Evolutionary conservation across 805 yeast species (phyloP).

Genomic region (Yarrowia deformans): DNA sequence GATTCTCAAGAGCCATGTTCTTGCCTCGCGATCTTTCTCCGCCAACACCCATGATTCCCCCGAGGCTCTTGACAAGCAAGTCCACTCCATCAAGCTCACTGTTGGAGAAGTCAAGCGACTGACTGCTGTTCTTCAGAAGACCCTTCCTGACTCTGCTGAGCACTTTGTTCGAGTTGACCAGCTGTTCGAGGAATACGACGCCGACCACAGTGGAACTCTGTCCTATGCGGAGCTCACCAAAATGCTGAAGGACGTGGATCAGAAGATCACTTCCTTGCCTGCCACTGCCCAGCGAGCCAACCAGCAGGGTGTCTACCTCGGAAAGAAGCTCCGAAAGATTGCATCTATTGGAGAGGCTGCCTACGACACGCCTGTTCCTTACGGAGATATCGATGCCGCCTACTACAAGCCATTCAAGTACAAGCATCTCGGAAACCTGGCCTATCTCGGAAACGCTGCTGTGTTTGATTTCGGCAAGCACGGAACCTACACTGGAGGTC

Average conservation of each 20-base stretch:
- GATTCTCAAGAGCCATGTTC: slow-evolving; percentile 53
- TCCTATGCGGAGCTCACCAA: slow-evolving; percentile 60
- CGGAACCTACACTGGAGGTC: slow-evolving; percentile 67
- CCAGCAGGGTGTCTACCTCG: slow-evolving; percentile 73
- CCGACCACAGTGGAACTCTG: slow-evolving; percentile 57
- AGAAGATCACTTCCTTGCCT: slow-evolving; percentile 70
- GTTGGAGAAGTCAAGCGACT: slow-evolving; percentile 59
- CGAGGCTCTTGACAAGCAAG: slow-evolving; percentile 55
- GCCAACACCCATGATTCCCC: slow-evolving; percentile 51
- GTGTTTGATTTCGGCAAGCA: slow-evolving; percentile 71
- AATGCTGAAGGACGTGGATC: slow-evolving; percentile 62
- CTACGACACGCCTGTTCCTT: slow-evolving; percentile 43
- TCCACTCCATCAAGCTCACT: slow-evolving; percentile 54
- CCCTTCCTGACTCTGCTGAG: slow-evolving; percentile 66
- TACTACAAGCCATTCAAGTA: slow-evolving; percentile 66
- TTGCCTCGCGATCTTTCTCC: slow-evolving; percentile 42
- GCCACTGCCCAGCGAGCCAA: slow-evolving; percentile 78
- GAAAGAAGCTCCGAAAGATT: slow-evolving; percentile 63
- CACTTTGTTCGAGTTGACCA: slow-evolving; percentile 61
- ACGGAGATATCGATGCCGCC: slow-evolving; percentile 64
- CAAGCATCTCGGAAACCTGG: slow-evolving; percentile 70
- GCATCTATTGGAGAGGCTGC: slow-evolving; percentile 58
- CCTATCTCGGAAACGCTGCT: slow-evolving; percentile 74
- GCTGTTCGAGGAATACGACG: slow-evolving; percentile 61
- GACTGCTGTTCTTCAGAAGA: slow-evolving; percentile 57